A percentile compares a stretch with the other conserved stretches of the same genome.
Evolutionary conservation across 2,329 filamentous ascomycete genomes (phyloP).

Genomic region (Trichophaea hybrida): DNA sequence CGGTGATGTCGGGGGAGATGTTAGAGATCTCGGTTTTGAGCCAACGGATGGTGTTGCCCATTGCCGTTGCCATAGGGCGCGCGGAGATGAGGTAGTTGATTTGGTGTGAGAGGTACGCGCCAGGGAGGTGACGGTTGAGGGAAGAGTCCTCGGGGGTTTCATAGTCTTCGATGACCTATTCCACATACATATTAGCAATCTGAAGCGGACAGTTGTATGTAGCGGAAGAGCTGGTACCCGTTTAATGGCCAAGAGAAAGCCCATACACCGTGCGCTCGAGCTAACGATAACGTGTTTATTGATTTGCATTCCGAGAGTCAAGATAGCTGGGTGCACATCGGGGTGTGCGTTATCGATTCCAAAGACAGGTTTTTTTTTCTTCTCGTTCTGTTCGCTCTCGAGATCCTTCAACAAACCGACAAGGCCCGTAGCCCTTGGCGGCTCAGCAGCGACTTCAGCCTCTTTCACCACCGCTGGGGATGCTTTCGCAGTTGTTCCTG

Average conservation of each 20-base stretch:
- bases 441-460: constrained; percentile 8
- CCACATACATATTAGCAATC: background rate
- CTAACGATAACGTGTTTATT: constrained; percentile 77
- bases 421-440: constrained; percentile 15
- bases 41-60: constrained; percentile 92
- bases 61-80: constrained; percentile 87
- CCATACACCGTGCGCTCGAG: constrained; percentile 73
- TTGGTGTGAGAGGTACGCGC: constrained; percentile 81
- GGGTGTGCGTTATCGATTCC: constrained; percentile 64
- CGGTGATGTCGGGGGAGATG: constrained; percentile 71
- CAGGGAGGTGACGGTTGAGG: constrained; percentile 77
- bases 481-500: background rate
- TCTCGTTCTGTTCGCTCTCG: constrained; percentile 41
- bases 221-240: constrained; percentile 40
- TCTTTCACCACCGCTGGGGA: background rate
- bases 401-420: constrained; percentile 27
- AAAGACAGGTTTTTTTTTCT: constrained; percentile 48
- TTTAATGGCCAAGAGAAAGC: constrained; percentile 80
- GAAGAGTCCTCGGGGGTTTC: constrained; percentile 72
- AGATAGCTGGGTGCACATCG: constrained; percentile 72
- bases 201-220: constrained; percentile 5
- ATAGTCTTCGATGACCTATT: constrained; percentile 79
- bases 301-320: constrained; percentile 80
- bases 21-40: constrained; percentile 86
- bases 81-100: constrained; percentile 90